These are phyloP conservation scores for Vicia villosa DNA, from an alignment of 306 rosid species.

Conservation along the genomic window DNA sequence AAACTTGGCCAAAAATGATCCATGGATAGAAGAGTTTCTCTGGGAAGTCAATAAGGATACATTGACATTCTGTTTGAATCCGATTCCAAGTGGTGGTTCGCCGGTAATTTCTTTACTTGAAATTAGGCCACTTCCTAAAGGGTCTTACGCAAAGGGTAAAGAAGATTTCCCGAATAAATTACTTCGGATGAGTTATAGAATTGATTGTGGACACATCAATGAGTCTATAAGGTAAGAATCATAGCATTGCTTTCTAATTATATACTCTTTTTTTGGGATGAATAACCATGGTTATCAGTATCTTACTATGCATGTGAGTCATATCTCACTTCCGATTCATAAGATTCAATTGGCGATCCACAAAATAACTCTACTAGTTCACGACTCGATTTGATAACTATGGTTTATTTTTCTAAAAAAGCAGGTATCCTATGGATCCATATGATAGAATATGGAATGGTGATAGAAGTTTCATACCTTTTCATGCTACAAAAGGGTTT, in stretches of 20 bases:
- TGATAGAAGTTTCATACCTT: slow-evolving; percentile 68
- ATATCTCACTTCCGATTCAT: not conserved
- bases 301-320: not conserved
- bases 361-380: not conserved
- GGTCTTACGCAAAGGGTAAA: slow-evolving; percentile 68
- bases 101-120: slow-evolving; percentile 84
- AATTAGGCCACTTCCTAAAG: slow-evolving; percentile 76
- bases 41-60: slow-evolving; percentile 68
- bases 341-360: not conserved
- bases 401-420: slow-evolving; percentile 19
- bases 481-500: slow-evolving; percentile 65
- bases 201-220: slow-evolving; percentile 74
- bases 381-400: not conserved
- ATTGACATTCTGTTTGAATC: slow-evolving; percentile 60
- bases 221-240: slow-evolving; percentile 63
- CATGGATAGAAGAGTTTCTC: slow-evolving; percentile 78
- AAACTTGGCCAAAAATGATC: slow-evolving; percentile 63
- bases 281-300: not conserved
- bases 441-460: slow-evolving; percentile 85
- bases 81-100: slow-evolving; percentile 55
- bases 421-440: slow-evolving; percentile 81
- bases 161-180: slow-evolving; percentile 54
- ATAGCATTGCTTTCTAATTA: not conserved
- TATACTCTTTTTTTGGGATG: not conserved
- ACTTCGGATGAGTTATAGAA: slow-evolving; percentile 65